Conservation (phyloP, 1,284 basidiomycete species). For the Heterobasidion irregulare region DNA sequence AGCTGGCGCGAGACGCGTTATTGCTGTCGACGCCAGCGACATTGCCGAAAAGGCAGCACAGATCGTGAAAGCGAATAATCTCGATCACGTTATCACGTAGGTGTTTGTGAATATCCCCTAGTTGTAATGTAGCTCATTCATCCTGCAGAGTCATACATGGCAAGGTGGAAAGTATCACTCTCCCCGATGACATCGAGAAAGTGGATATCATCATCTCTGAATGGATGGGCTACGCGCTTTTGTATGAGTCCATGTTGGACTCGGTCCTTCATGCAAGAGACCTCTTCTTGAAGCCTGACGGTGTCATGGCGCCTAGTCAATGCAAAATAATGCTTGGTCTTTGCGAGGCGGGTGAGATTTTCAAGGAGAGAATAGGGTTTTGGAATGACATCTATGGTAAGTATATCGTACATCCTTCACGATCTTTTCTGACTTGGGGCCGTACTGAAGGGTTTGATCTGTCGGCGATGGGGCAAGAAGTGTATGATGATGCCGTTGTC, state of each 20-base stretch:
- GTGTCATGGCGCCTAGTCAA: constrained; percentile 88
- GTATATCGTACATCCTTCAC: constrained; percentile 11
- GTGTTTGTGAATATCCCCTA: constrained; percentile 14
- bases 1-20: constrained; percentile 88
- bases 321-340: constrained; percentile 80
- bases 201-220: constrained; percentile 95
- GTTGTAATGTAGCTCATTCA: neutral
- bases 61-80: constrained; percentile 77
- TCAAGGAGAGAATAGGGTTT: constrained; percentile 78
- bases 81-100: constrained; percentile 70
- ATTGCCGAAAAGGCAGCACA: constrained; percentile 79
- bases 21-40: constrained; percentile 88
- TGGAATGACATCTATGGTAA: constrained; percentile 90
- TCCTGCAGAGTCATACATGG: constrained; percentile 65
- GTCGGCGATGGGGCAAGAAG: constrained; percentile 62
- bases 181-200: constrained; percentile 61
- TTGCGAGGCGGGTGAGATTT: constrained; percentile 68
- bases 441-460: constrained; percentile 69
- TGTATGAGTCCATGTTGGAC: constrained; percentile 97
- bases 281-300: constrained; percentile 64
- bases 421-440: neutral
- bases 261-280: constrained; percentile 87
- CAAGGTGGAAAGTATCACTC: constrained; percentile 79
- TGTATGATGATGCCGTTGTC: constrained; percentile 75
- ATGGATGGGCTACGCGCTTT: constrained; percentile 95